Evolutionary conservation across 1,139 yeast genomes (phyloP), one percentile per base, ranked within the genome.

Genomic region (Geotrichum klebahnii): DNA sequence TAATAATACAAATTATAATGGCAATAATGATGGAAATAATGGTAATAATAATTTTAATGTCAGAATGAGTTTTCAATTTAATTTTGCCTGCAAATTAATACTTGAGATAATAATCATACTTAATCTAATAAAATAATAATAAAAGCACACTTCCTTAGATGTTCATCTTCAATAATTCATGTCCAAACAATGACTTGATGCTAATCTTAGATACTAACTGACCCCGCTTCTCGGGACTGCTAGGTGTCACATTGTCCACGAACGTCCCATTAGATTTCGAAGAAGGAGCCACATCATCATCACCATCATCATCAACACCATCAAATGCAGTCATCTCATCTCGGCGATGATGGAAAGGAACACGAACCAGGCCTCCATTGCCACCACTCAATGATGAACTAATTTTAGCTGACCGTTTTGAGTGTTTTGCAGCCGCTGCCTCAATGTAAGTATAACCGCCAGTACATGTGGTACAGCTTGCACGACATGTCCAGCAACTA

Each of bases 261-360:
- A n/a, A n/a, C n/a, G n/a, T n/a, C n/a, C n/a, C n/a, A n/a, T n/a
- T n/a, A n/a, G n/a, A n/a, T n/a, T n/a, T n/a, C n/a, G n/a, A n/a
- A n/a, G 28, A 10, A 5, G 40, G 24, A 44, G 23, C 34, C 5
- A 29, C 26, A 8, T 17, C 14, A 20, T 36, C 40, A 20, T 12
- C 40, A 20, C 20, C 17, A 3, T 36, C 23, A 16, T n/a, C 26
- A 14, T 3, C 5, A 10, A 29, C 5, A 12, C 23, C 40, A 36
- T 16, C 14, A 3, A 9, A 26, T n/a, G 40, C 12, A 36, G 26
- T 36, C 5, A 36, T 3, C 14, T 36, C 28, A 12, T 36, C 28
- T 22, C 28, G 5, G 6, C 40, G 40, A 20, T 36, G 40, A 22
- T 38, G 42, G 42, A 23, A 38, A 24, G 42, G 42, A 16, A 38